Evolutionary conservation across 495 filamentous ascomycete genomes (phyloP).

Genomic region (Xylaria acuta): DNA sequence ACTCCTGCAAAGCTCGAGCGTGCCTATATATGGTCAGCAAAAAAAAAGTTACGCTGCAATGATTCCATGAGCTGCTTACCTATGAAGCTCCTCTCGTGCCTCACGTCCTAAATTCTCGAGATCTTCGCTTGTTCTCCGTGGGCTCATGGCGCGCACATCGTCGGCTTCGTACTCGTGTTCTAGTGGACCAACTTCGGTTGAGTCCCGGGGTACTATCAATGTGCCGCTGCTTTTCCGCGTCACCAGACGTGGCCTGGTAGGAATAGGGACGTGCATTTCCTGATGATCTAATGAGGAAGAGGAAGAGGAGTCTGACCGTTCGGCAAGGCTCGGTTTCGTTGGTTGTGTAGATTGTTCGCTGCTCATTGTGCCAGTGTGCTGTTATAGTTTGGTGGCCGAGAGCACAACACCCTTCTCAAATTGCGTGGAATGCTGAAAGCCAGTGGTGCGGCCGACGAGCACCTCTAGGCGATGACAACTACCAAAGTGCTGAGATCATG

Average conservation of each 20-base stretch:
- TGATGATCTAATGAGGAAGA: conserved; percentile 45
- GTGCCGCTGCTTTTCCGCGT: conserved; percentile 79
- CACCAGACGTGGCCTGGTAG: conserved; percentile 58
- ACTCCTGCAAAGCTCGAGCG: conserved; percentile 84
- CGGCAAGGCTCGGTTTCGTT: conserved; percentile 37
- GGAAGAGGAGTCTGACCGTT: conserved; percentile 49
- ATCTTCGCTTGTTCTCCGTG: conserved; percentile 86
- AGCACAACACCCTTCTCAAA: conserved; percentile 1
- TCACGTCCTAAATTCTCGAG: conserved; percentile 83
- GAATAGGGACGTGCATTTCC: conserved; percentile 49
- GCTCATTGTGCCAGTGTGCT: conserved; percentile 34
- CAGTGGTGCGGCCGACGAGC: conserved; percentile 11
- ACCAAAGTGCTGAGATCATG: conserved; percentile 1
- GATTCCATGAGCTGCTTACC: conserved; percentile 54
- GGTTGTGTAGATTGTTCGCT: conserved; percentile 24
- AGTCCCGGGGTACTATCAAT: conserved; percentile 79
- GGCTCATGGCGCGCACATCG: conserved; percentile 94
- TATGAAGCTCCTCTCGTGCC: conserved; percentile 63
- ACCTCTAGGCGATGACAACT: conserved; percentile 5
- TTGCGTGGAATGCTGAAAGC: not conserved
- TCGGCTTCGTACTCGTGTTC: conserved; percentile 73
- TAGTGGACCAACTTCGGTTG: conserved; percentile 68
- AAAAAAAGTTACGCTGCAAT: conserved; percentile 53
- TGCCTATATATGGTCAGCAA: conserved; percentile 63
- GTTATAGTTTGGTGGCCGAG: not conserved